phyloP scores from a whole-genome alignment of 768 basidiomycete genomes.

The Pleurotus salmoneostramineus region DNA sequence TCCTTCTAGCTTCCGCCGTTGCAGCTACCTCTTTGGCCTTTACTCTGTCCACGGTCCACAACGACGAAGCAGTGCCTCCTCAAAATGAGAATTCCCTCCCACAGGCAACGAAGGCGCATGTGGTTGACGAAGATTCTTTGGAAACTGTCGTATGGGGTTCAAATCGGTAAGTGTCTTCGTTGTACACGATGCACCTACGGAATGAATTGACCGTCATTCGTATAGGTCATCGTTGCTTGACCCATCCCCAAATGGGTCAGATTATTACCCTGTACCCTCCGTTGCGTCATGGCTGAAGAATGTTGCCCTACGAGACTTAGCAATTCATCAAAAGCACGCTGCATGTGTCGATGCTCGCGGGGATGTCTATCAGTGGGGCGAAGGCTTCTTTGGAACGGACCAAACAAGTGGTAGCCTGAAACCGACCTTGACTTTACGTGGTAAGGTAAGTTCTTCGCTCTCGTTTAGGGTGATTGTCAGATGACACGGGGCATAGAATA shows the following conservation, averaged over 20 bases:
- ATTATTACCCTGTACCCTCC: constrained; percentile 45
- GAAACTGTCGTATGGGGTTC: constrained; percentile 70
- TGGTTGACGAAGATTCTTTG: constrained; percentile 23
- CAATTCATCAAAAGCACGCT: constrained; percentile 60
- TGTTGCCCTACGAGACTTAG: constrained; percentile 70
- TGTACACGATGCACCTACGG: not conserved
- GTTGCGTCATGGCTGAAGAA: constrained; percentile 57
- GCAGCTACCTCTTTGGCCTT: constrained; percentile 16
- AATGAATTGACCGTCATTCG: constrained; percentile 2
- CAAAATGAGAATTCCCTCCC: not conserved
- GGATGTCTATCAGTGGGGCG: constrained; percentile 84
- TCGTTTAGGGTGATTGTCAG: not conserved
- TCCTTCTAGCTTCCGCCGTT: constrained; percentile 10
- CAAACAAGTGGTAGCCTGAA: constrained; percentile 18
- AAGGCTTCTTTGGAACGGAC: constrained; percentile 46
- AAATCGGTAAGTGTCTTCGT: constrained; percentile 47
- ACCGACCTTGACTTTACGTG: constrained; percentile 55
- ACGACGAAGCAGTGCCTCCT: constrained; percentile 3
- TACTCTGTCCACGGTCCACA: constrained; percentile 5
- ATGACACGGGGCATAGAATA: constrained; percentile 46
- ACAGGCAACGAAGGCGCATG: constrained; percentile 7
- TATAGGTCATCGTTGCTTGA: constrained; percentile 43
- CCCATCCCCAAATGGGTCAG: constrained; percentile 31
- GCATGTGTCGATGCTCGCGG: constrained; percentile 78
- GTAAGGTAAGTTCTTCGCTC: constrained; percentile 46